Evolutionary conservation across 1,284 basidiomycete genomes (phyloP), one percentile per base, ranked within the genome.

Genomic region (Cystobasidiaceae sp.): DNA sequence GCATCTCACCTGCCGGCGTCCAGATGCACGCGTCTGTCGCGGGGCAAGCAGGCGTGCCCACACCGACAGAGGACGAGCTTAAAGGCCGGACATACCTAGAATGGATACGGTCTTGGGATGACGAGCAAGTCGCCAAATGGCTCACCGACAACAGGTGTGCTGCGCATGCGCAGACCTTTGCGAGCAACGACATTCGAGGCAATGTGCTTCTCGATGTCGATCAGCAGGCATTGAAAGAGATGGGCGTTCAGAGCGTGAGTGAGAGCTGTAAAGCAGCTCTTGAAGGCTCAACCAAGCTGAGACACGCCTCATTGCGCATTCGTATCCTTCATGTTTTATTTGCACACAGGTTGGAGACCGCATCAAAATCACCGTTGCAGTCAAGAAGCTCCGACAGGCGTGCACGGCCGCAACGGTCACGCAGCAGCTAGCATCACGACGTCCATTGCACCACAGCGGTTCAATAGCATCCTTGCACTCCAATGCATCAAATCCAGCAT

Each of bases 191-290:
- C 75, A 93, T 97, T 70, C 80, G 89, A 46, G 91, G 93, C 8
- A 86, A 89, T 74, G 85, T 96, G 37, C 77, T 97, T 6, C 81
- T 96, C 55, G 93, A 97, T 72, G 79, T 97, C 39, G 92, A 96
- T 73, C 88, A 91, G 77, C 77, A 80, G 4, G 87, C 85, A 2
- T 78, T 97, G 48, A 90, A 87, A 75, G 93, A 96, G 78, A 89
- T 96, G 83, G 88, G 88, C 30, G 84, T 97, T 30, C 74, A 80
- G 48, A 91, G 87, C 76, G 73, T 64, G 32, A 33, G 61, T 41
- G 15, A 33, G 13, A 25, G 28, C 2, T n/a, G n/a, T 9, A 55
- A n/a, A 46, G 11, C 7, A 19, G 17, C 34, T 34, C 21, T 11
- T 4, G 4, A 23, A 32, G 13, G 25, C 25, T 32, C 23, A 25